Percentiles rank a stretch among this genome's conserved stretches.
phyloP scores from a whole-genome alignment of 441 rosid species.

The Isatis lusitanica region DNA sequence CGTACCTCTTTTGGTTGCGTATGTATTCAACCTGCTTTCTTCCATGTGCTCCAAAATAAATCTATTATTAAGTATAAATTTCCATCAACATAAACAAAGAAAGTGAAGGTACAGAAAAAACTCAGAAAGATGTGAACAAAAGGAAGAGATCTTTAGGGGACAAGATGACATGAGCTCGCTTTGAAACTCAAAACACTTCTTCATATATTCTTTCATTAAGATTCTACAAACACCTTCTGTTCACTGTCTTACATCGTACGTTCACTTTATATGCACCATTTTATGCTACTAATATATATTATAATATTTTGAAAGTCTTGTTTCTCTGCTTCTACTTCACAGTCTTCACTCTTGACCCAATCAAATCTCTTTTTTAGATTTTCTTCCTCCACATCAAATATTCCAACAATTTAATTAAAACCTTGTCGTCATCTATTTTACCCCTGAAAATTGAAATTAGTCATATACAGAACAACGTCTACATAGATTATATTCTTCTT shows the following conservation, averaged over 20 bases:
- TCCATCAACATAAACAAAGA: neutral
- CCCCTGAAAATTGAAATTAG: neutral
- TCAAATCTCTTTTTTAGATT: slow-evolving; percentile 22
- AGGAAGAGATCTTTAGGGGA: slow-evolving; percentile 16
- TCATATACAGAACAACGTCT: neutral
- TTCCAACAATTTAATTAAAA: slow-evolving; percentile 3
- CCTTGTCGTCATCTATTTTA: neutral
- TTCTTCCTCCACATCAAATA: slow-evolving; percentile 12
- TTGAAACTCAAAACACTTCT: slow-evolving; percentile 13
- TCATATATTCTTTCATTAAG: slow-evolving; percentile 21
- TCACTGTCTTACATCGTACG: slow-evolving; percentile 26
- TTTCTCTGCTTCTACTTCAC: neutral
- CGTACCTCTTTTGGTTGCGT: too few relatives aligned
- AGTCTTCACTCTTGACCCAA: neutral
- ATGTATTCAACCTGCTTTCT: neutral
- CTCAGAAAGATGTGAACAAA: slow-evolving; percentile 14
- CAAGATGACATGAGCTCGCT: slow-evolving; percentile 32
- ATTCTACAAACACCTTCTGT: slow-evolving; percentile 31
- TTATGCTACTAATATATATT: neutral
- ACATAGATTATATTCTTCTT: neutral
- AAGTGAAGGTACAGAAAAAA: neutral
- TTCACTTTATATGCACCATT: slow-evolving; percentile 25
- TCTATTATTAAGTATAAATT: neutral
- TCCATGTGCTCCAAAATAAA: neutral
- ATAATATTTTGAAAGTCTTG: neutral